Percentiles rank a stretch among this genome's conserved stretches.
Conservation (phyloP, 2,329 filamentous ascomycete species). For the Cladophialophora immunda region DNA sequence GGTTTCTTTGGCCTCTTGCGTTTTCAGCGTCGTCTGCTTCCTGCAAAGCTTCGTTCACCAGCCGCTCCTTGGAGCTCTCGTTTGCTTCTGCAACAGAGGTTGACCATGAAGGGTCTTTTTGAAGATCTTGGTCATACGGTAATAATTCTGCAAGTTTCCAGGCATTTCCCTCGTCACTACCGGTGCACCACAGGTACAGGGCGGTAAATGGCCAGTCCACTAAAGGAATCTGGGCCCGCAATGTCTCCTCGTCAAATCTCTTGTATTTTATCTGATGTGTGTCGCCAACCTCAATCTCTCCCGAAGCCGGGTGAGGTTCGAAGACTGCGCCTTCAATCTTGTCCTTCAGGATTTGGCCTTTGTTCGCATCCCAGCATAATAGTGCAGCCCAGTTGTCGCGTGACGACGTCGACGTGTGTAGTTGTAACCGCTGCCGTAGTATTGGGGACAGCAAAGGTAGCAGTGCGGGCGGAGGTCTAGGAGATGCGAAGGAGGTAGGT, state of each 20-base stretch:
- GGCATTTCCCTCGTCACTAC: slow-evolving; percentile 62
- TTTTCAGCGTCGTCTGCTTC: slow-evolving; percentile 43
- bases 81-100: slow-evolving; percentile 64
- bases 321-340: slow-evolving; percentile 64
- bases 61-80: slow-evolving; percentile 50
- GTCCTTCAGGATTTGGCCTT: slow-evolving; percentile 62
- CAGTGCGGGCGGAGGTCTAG: slow-evolving; percentile 67
- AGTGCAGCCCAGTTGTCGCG: slow-evolving; percentile 66
- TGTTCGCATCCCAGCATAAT: slow-evolving; percentile 65
- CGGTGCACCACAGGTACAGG: slow-evolving; percentile 69
- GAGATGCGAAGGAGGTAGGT: slow-evolving; percentile 67
- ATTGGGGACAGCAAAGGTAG: slow-evolving; percentile 70
- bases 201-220: slow-evolving; percentile 64
- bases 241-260: slow-evolving; percentile 68
- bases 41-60: slow-evolving; percentile 49
- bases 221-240: slow-evolving; percentile 64
- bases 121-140: slow-evolving; percentile 58
- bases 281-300: slow-evolving; percentile 70
- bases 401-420: slow-evolving; percentile 58
- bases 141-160: slow-evolving; percentile 69
- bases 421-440: slow-evolving; percentile 68
- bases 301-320: slow-evolving; percentile 71
- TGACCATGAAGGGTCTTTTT: slow-evolving; percentile 63
- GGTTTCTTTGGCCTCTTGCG: slow-evolving; percentile 34
- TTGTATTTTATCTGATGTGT: slow-evolving; percentile 65